phyloP scores from a whole-genome alignment of 169 alveolate species.

The Babesia bigemina region DNA sequence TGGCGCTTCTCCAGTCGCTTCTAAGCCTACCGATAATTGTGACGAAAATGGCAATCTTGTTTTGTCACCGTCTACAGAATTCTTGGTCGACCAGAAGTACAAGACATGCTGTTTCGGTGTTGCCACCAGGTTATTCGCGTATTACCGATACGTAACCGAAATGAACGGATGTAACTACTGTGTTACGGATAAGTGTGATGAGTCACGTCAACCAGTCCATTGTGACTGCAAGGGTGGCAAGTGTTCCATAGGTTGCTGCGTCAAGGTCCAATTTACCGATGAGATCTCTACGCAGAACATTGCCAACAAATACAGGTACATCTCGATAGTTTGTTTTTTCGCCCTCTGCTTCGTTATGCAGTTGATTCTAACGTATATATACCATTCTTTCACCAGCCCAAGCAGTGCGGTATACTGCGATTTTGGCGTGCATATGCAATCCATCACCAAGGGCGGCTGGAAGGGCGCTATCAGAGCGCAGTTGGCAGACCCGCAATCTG shows the following conservation, averaged over 20 bases:
- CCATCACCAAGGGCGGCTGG: constrained; percentile 3
- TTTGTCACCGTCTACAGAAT: not conserved
- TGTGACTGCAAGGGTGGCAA: not conserved
- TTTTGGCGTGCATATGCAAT: not conserved
- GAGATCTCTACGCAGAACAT: not conserved
- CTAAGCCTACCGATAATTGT: not conserved
- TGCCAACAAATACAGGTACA: no score
- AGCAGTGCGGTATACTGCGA: no score
- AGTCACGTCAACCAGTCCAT: not conserved
- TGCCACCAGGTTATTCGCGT: constrained; percentile 16
- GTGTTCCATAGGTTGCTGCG: constrained; percentile 23
- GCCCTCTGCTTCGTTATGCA: no score
- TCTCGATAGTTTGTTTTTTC: no score
- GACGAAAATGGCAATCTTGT: not conserved
- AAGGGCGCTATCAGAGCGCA: not conserved
- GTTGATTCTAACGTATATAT: no score
- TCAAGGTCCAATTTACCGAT: constrained; percentile 11
- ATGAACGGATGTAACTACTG: not conserved
- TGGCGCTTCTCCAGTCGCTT: not conserved
- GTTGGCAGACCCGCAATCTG: not conserved
- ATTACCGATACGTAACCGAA: not conserved
- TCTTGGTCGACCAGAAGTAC: not conserved
- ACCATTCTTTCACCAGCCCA: no score
- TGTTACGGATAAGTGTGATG: not conserved
- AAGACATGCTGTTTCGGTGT: constrained; percentile 13